Percentiles rank a stretch among this genome's conserved stretches.
These are phyloP conservation scores for Quercus tomentella DNA, from an alignment of 331 rosid genomes.

Conservation along the genomic window DNA sequence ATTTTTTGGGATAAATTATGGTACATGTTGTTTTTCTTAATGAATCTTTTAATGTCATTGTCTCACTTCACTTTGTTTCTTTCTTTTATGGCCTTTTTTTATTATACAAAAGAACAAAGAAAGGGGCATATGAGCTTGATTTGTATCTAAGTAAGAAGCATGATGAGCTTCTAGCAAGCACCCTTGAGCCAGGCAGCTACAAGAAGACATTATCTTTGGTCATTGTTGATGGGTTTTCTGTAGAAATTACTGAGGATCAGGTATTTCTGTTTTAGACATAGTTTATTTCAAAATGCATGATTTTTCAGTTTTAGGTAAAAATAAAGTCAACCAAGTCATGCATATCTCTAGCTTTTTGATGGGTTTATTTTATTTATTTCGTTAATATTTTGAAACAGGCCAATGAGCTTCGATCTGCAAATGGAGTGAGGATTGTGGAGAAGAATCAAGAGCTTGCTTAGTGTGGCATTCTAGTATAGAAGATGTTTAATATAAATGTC, in stretches of 20 bases:
- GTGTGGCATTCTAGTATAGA: neutral
- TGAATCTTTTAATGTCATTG: neutral
- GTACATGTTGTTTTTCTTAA: neutral
- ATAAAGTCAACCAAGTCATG: neutral
- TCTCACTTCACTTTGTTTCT: neutral
- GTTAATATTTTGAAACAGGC: conserved; percentile 44
- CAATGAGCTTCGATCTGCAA: conserved; percentile 73
- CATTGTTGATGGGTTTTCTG: conserved; percentile 86
- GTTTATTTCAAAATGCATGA: neutral
- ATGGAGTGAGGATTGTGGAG: conserved; percentile 91
- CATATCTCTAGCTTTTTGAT: neutral
- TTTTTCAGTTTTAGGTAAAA: neutral
- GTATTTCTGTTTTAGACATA: conserved; percentile 14
- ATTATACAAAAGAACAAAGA: conserved; percentile 30
- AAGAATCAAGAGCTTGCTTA: conserved; percentile 55
- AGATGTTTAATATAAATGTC: neutral
- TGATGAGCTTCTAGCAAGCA: conserved; percentile 63
- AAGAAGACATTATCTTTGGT: conserved; percentile 64
- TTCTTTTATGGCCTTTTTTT: neutral
- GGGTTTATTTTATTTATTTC: neutral
- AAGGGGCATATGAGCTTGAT: conserved; percentile 61
- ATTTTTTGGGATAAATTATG: neutral
- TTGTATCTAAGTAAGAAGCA: conserved; percentile 73
- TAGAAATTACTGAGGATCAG: conserved; percentile 64
- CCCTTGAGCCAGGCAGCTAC: conserved; percentile 65